phyloP scores from a whole-genome alignment of 169 alveolate species.

The Plasmodium falciparum region DNA sequence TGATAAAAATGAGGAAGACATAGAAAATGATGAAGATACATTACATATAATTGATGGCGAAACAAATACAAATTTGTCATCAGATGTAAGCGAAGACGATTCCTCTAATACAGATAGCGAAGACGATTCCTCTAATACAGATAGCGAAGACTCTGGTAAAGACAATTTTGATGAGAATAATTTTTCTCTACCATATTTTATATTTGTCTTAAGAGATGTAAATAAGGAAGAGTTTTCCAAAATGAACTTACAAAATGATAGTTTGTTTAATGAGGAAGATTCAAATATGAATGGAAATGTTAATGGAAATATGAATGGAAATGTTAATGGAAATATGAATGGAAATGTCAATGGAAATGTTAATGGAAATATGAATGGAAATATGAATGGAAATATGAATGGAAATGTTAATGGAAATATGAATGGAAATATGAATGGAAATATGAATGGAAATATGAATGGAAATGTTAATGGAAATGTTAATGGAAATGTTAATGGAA shows the following conservation, averaged over 20 bases:
- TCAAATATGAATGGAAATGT: not conserved
- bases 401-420: no score
- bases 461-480: no score
- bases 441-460: no score
- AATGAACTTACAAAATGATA: not conserved
- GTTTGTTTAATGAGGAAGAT: not conserved
- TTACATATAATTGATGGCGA: not conserved
- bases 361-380: no score
- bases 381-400: no score
- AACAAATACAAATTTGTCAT: not conserved
- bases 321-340: no score
- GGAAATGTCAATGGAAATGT: no score
- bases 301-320: no score
- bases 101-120: conserved; percentile 5
- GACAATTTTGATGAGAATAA: conserved; percentile 13
- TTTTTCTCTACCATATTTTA: conserved; percentile 25
- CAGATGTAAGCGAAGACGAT: not conserved
- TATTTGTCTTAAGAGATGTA: conserved; percentile 44
- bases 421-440: no score
- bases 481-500: no score
- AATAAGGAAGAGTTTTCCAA: not conserved
- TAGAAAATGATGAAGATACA: not conserved
- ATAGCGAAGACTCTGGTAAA: not conserved
- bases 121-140: not conserved
- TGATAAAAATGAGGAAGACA: no score